Conservation (phyloP, 2,329 filamentous ascomycete genomes). For the Hysterium pulicare region DNA sequence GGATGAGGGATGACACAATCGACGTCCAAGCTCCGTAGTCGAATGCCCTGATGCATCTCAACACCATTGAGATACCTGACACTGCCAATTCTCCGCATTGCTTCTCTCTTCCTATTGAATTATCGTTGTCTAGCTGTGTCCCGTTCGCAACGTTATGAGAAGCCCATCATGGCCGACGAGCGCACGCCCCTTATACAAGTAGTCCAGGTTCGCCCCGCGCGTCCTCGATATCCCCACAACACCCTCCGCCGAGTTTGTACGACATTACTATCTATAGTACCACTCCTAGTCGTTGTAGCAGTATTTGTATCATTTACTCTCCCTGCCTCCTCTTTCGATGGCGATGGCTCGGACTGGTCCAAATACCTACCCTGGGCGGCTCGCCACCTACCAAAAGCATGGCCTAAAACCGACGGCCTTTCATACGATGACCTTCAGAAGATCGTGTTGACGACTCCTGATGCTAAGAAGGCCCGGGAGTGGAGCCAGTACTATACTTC, state of each 20-base stretch:
- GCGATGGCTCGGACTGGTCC: constrained; percentile 22
- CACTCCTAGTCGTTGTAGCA: constrained; percentile 36
- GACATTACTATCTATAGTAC: constrained; percentile 45
- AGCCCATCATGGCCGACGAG: constrained; percentile 49
- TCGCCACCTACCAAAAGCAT: constrained; percentile 30
- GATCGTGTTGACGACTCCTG: constrained; percentile 54
- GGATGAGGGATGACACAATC: no score
- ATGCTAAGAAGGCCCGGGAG: constrained; percentile 48
- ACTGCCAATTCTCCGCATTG: no score
- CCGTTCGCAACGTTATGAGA: constrained; percentile 5
- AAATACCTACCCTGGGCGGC: constrained; percentile 17
- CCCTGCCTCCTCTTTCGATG: constrained; percentile 27
- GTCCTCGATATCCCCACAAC: constrained; percentile 54
- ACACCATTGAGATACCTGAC: no score
- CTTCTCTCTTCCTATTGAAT: no score
- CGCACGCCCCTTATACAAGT: constrained; percentile 65
- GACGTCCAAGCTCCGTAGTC: no score
- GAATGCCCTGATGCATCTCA: no score
- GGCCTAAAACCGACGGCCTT: constrained; percentile 46
- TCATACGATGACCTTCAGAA: constrained; percentile 54
- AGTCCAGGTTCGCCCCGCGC: constrained; percentile 52
- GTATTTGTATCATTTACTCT: constrained; percentile 39
- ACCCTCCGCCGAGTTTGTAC: constrained; percentile 65
- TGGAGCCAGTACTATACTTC: constrained; percentile 52
- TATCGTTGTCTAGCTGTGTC: no score